These are phyloP conservation scores for Hypholoma fasciculare DNA, from an alignment of 768 basidiomycete genomes.

Conservation along the genomic window DNA sequence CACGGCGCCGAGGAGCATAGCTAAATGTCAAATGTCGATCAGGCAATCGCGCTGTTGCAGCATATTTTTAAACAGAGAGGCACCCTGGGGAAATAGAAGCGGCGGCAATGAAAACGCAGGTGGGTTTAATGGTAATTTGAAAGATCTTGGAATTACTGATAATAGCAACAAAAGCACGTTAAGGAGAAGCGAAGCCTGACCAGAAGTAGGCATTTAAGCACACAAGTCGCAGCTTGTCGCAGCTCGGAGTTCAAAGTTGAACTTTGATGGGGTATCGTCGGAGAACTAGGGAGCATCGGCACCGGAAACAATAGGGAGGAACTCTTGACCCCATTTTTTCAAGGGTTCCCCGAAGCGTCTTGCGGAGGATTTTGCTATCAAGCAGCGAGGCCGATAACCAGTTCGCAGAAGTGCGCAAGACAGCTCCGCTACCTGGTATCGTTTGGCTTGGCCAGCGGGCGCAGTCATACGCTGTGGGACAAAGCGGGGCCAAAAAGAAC, in stretches of 20 bases:
- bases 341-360: background rate
- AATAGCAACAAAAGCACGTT: background rate
- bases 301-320: slow-evolving; percentile 1
- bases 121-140: slow-evolving; percentile 2
- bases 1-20: no score
- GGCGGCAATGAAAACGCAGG: background rate
- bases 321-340: slow-evolving; percentile 2
- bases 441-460: background rate
- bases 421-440: background rate
- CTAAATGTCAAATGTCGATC: background rate
- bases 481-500: background rate
- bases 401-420: background rate
- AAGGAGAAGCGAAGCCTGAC: background rate
- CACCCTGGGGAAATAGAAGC: slow-evolving; percentile 1
- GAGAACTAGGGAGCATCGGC: slow-evolving; percentile 1
- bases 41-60: background rate
- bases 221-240: background rate
- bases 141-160: background rate
- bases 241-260: background rate
- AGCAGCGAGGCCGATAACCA: no score
- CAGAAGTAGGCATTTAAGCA: slow-evolving; percentile 6
- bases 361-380: no score
- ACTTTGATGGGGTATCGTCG: slow-evolving; percentile 5
- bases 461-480: background rate
- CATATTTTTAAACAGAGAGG: background rate